These are phyloP conservation scores for Sindora glabra DNA, from an alignment of 306 rosid species.

Conservation along the genomic window DNA sequence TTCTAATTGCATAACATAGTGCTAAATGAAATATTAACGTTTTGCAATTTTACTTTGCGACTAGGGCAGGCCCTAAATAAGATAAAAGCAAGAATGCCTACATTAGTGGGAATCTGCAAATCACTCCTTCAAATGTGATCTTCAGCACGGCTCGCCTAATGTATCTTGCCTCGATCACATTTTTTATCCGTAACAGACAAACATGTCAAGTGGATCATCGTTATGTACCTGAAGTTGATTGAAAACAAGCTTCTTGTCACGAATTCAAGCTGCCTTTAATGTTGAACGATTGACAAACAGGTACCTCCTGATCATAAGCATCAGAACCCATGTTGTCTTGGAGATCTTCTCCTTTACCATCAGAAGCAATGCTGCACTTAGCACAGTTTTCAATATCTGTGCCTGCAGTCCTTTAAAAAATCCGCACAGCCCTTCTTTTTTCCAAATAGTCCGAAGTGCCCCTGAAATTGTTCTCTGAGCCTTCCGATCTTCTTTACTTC, in stretches of 20 bases:
- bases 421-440: constrained; percentile 72
- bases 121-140: constrained; percentile 8
- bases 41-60: neutral
- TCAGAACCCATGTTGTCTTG: constrained; percentile 64
- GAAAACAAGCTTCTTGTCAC: neutral
- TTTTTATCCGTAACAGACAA: constrained; percentile 14
- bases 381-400: constrained; percentile 85
- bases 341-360: constrained; percentile 93
- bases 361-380: constrained; percentile 80
- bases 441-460: constrained; percentile 62
- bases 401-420: constrained; percentile 91
- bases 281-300: constrained; percentile 35
- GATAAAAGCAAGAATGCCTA: neutral
- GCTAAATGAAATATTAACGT: too few relatives aligned
- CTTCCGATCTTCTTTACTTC: constrained; percentile 34
- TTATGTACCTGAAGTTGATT: constrained; percentile 7
- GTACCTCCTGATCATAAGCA: constrained; percentile 54
- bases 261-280: constrained; percentile 44
- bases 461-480: constrained; percentile 59
- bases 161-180: constrained; percentile 12
- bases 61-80: neutral
- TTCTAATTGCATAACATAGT: constrained; percentile 15
- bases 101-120: neutral
- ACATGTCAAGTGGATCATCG: constrained; percentile 8
- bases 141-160: neutral